These are phyloP conservation scores for Taxawa tesnikishii DNA, from an alignment of 2,329 filamentous ascomycete species.

Conservation along the genomic window DNA sequence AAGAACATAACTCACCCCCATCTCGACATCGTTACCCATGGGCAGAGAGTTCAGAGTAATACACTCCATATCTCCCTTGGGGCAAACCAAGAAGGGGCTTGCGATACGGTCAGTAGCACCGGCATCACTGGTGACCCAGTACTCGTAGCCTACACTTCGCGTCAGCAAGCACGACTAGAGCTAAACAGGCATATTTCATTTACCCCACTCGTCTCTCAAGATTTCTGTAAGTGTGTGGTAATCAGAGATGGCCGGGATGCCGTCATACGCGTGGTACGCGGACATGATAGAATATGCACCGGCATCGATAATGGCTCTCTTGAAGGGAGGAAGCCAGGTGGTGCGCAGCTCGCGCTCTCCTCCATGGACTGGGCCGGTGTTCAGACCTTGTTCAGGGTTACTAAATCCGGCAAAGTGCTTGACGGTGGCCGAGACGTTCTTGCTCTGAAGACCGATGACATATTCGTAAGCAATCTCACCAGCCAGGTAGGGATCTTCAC, in stretches of 20 bases:
- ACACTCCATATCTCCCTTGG: conserved; percentile 46
- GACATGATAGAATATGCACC: conserved; percentile 60
- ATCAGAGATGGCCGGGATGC: conserved; percentile 54
- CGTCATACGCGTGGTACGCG: conserved; percentile 62
- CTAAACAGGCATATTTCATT: neutral
- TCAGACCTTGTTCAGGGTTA: conserved; percentile 58
- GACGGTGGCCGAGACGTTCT: conserved; percentile 57
- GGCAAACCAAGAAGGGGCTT: conserved; percentile 51
- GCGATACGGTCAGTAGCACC: conserved; percentile 60
- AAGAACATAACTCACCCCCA: conserved; percentile 35
- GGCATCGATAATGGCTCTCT: conserved; percentile 57
- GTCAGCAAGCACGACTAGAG: neutral
- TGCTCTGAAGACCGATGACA: conserved; percentile 48
- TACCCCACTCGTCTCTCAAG: conserved; percentile 53
- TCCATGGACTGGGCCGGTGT: conserved; percentile 48
- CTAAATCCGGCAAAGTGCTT: conserved; percentile 66
- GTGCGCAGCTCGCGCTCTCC: conserved; percentile 43
- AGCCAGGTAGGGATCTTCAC: conserved; percentile 55
- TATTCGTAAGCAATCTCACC: conserved; percentile 56
- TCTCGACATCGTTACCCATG: conserved; percentile 61
- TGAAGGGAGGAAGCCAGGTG: conserved; percentile 47
- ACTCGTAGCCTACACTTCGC: conserved; percentile 43
- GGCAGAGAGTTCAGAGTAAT: conserved; percentile 52
- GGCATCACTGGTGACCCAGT: conserved; percentile 54
- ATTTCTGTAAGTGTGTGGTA: conserved; percentile 56